Percentiles rank a stretch among this genome's conserved stretches.
Evolutionary conservation across 768 basidiomycete genomes (phyloP).

Genomic region (Hysterangium stoloniferum): DNA sequence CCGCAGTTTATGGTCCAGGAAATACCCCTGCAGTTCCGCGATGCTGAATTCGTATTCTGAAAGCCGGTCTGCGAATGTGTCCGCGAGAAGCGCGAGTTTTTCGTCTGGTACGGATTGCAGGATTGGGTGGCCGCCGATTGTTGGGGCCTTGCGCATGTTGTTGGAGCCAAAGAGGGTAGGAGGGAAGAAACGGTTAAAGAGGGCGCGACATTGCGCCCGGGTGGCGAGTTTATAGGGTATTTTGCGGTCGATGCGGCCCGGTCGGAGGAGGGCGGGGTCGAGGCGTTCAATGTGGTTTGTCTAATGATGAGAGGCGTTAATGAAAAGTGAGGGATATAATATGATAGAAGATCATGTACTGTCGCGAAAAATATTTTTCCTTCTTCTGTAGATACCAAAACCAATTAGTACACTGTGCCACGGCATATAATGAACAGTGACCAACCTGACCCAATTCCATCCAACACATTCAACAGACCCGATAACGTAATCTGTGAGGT

Average conservation of each 20-base stretch:
- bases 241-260: slow-evolving; percentile 50
- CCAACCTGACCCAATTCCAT: slow-evolving; percentile 38
- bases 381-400: slow-evolving; percentile 34
- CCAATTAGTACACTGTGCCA: neutral
- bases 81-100: slow-evolving; percentile 24
- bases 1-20: slow-evolving; percentile 31
- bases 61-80: slow-evolving; percentile 33
- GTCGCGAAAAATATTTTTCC: slow-evolving; percentile 57
- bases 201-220: slow-evolving; percentile 34
- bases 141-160: neutral
- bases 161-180: neutral
- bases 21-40: slow-evolving; percentile 55
- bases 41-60: slow-evolving; percentile 46
- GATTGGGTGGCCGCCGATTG: slow-evolving; percentile 2
- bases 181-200: slow-evolving; percentile 47
- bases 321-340: neutral
- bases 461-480: slow-evolving; percentile 49
- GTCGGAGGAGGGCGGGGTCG: slow-evolving; percentile 47
- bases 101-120: slow-evolving; percentile 1
- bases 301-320: slow-evolving; percentile 21
- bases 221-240: slow-evolving; percentile 45
- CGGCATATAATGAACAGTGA: slow-evolving; percentile 21
- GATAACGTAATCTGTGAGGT: slow-evolving; percentile 38
- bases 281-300: slow-evolving; percentile 51
- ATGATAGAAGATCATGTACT: slow-evolving; percentile 26